phyloP scores from a whole-genome alignment of 192 early-diverging fungal species.

The Entophlyctis luteolus region DNA sequence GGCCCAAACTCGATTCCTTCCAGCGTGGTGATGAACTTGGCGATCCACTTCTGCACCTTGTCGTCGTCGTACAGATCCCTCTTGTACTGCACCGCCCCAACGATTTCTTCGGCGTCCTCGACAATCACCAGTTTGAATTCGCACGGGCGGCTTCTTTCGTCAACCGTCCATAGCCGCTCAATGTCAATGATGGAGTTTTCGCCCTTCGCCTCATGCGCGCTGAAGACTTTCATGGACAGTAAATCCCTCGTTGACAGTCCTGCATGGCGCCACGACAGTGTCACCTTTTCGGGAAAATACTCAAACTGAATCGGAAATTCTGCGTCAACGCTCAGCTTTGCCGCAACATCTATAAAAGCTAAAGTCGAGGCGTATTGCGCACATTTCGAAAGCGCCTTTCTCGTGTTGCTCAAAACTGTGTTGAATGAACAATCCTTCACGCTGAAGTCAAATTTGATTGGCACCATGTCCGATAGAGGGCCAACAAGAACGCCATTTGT shows the following conservation, averaged over 20 bases:
- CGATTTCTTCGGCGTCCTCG: constrained; percentile 33
- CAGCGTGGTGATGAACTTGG: constrained; percentile 44
- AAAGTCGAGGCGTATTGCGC: constrained; percentile 29
- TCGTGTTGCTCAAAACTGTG: constrained; percentile 26
- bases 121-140: constrained; percentile 47
- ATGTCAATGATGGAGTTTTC: constrained; percentile 5
- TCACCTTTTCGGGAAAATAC: constrained; percentile 36
- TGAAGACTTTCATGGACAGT: constrained; percentile 13
- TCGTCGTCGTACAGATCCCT: constrained; percentile 40
- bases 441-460: constrained; percentile 46
- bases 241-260: constrained; percentile 35
- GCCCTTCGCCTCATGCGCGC: background rate
- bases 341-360: constrained; percentile 22
- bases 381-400: constrained; percentile 24
- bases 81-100: constrained; percentile 38
- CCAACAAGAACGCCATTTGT: constrained; percentile 40
- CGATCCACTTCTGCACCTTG: constrained; percentile 45
- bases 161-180: constrained; percentile 35
- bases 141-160: constrained; percentile 18
- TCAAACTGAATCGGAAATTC: constrained; percentile 46
- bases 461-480: constrained; percentile 46
- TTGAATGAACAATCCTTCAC: constrained; percentile 46
- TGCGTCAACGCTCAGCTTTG: background rate
- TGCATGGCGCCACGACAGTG: constrained; percentile 22
- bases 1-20: constrained; percentile 43